These are phyloP conservation scores for Teunomyces lycoperdinae DNA, from an alignment of 805 yeast species.

Conservation along the genomic window DNA sequence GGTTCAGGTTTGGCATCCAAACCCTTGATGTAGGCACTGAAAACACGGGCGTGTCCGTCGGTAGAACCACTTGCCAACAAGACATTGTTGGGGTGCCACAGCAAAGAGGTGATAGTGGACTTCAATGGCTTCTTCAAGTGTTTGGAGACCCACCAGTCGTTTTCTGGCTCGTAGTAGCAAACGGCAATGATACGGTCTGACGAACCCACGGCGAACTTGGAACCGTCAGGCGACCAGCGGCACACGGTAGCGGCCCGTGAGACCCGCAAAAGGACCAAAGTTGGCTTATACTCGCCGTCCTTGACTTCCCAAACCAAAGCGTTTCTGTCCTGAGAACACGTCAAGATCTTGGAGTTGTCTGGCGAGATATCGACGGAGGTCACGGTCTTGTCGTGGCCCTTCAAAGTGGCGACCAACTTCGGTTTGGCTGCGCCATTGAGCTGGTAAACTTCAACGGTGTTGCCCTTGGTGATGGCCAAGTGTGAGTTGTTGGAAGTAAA, in stretches of 20 bases:
- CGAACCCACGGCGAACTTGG: conserved; percentile 95
- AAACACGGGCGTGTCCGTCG: conserved; percentile 88
- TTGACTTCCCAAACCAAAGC: conserved; percentile 93
- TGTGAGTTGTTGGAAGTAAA: conserved; percentile 63
- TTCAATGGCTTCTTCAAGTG: conserved; percentile 94
- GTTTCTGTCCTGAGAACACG: conserved; percentile 96
- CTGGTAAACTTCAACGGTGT: conserved; percentile 70
- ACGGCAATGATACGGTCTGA: conserved; percentile 93
- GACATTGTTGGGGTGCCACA: conserved; percentile 94
- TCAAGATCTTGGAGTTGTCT: conserved; percentile 80
- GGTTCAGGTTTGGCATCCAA: conserved; percentile 80
- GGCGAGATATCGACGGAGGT: conserved; percentile 91
- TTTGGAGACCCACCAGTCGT: conserved; percentile 99
- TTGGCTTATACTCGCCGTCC: conserved; percentile 67
- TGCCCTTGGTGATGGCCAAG: conserved; percentile 82
- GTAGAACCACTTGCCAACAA: conserved; percentile 88
- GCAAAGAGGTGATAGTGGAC: conserved; percentile 76
- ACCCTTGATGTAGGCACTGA: conserved; percentile 85
- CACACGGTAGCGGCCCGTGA: conserved; percentile 94
- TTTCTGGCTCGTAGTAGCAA: conserved; percentile 92
- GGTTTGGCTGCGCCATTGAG: conserved; percentile 50
- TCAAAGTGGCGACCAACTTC: conserved; percentile 58
- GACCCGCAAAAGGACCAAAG: conserved; percentile 87
- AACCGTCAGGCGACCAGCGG: conserved; percentile 93
- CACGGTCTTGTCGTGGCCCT: conserved; percentile 89